Evolutionary conservation across 192 early-diverging fungal species (phyloP).

Genomic region (Jimgerdemannia flammicorona): DNA sequence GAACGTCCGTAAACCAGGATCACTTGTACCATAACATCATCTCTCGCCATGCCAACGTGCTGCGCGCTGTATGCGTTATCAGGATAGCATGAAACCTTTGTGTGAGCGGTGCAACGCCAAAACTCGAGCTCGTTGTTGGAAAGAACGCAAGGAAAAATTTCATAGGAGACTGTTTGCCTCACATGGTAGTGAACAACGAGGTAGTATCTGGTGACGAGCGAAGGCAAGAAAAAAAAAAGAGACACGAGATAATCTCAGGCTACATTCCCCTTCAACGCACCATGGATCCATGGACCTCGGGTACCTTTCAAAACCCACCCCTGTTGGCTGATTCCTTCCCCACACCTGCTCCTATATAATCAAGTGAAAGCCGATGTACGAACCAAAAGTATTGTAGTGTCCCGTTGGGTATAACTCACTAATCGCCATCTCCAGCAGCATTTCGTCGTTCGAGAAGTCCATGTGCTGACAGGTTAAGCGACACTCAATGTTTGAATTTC

Average conservation of each 20-base stretch:
- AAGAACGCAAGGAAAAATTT: neutral
- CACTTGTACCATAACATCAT: conserved; percentile 13
- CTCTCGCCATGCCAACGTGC: conserved; percentile 11
- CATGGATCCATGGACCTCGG: neutral
- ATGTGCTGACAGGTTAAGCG: conserved; percentile 17
- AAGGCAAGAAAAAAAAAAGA: neutral
- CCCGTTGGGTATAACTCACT: conserved; percentile 33
- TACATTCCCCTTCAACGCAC: neutral
- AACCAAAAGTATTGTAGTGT: conserved; percentile 22
- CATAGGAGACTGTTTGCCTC: neutral
- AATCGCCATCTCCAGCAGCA: conserved; percentile 21
- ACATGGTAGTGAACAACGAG: conserved; percentile 22
- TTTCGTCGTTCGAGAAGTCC: conserved; percentile 27
- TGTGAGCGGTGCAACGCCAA: neutral
- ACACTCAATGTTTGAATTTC: neutral
- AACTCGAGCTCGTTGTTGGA: neutral
- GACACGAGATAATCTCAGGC: neutral
- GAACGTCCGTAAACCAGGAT: conserved; percentile 31
- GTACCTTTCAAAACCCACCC: neutral
- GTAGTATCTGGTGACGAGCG: conserved; percentile 12
- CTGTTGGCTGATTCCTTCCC: neutral
- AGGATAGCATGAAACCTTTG: neutral
- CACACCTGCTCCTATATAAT: neutral
- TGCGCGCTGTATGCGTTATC: conserved; percentile 5
- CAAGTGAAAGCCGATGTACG: neutral